Conservation (phyloP, 345 rosid genomes). For the Linum lewisii region DNA sequence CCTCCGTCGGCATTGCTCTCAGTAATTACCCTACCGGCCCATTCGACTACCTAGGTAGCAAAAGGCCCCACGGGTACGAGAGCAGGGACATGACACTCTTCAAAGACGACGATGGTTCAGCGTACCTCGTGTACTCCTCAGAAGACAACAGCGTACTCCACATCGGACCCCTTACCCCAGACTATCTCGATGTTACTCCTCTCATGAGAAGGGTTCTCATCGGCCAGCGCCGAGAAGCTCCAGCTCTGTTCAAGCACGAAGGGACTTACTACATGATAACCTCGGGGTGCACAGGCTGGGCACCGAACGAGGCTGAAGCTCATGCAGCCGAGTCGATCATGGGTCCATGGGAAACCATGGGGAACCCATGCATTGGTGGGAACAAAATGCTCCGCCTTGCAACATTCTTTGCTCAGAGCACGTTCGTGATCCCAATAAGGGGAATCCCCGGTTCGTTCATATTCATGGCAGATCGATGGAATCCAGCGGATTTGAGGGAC, state of each 20-base stretch:
- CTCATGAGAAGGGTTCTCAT: constrained; percentile 47
- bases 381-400: constrained; percentile 55
- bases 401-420: constrained; percentile 82
- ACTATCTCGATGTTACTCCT: constrained; percentile 57
- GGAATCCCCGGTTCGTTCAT: constrained; percentile 63
- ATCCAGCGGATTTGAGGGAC: constrained; percentile 76
- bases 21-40: constrained; percentile 78
- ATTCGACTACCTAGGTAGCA: constrained; percentile 59
- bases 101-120: constrained; percentile 71
- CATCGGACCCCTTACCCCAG: constrained; percentile 62
- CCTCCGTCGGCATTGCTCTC: constrained; percentile 69
- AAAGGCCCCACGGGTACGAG: constrained; percentile 74
- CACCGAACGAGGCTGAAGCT: constrained; percentile 80
- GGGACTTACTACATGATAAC: constrained; percentile 84
- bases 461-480: constrained; percentile 97
- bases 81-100: constrained; percentile 94
- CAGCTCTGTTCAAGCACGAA: constrained; percentile 69
- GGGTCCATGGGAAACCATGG: constrained; percentile 96
- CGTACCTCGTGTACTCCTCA: constrained; percentile 75
- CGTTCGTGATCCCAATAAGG: constrained; percentile 65
- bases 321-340: constrained; percentile 78
- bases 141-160: constrained; percentile 88
- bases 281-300: constrained; percentile 96
- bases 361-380: constrained; percentile 84
- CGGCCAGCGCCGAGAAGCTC: constrained; percentile 84